Base-by-base conservation (phyloP, 805 yeast genomes). In the Starmerella riodocensis region DNA sequence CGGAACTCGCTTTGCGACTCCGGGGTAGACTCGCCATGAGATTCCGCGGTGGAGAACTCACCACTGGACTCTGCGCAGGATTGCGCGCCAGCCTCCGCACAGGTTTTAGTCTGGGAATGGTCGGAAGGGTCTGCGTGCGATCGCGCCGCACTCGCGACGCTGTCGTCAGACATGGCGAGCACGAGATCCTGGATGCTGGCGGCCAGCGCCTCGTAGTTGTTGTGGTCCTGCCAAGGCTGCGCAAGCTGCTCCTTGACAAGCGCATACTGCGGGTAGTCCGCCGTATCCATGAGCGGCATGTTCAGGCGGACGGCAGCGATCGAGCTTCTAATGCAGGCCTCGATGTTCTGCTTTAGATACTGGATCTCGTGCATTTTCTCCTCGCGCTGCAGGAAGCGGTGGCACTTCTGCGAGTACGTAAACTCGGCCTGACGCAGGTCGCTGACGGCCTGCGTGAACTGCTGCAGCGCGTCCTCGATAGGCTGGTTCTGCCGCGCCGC, bases 311-410 rank as follows among this genome's bases (percentile, higher is more conserved):
- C 32, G 24, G 11, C 13, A 3, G 12, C 19, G 7, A 39, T 22
- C 18, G 45, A 41, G n/a, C 29, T 27, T 18, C 27, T 32, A 4
- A 46, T 29, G 33, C 46, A 45, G 12, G 34, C 16, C 35, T 46
- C 50, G 16, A 46, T 22, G 16, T 46, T 47, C 17, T 30, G 25
- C 21, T 40, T 38, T 22, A 47, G 20, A 29, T 27, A 43, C 6
- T 37, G 34, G 9, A 47, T 32, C 39, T 47, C 50, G 13, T 11
- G 26, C 5, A 9, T 16, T 30, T 35, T 28, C 8, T 17, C 30
- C 13, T 39, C 47, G 24, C 4, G 34, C 8, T 18, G 25, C 14
- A 5, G 12, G 3, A 33, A 26, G 12, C 23, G 30, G 36, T 47
- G 50, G 9, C 40, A 28, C 21, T 23, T 36, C 14, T 11, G 14